These are phyloP conservation scores for Neckera pumila DNA, from an alignment of 225 moss, liverwort and hornwort genomes.

Conservation along the genomic window DNA sequence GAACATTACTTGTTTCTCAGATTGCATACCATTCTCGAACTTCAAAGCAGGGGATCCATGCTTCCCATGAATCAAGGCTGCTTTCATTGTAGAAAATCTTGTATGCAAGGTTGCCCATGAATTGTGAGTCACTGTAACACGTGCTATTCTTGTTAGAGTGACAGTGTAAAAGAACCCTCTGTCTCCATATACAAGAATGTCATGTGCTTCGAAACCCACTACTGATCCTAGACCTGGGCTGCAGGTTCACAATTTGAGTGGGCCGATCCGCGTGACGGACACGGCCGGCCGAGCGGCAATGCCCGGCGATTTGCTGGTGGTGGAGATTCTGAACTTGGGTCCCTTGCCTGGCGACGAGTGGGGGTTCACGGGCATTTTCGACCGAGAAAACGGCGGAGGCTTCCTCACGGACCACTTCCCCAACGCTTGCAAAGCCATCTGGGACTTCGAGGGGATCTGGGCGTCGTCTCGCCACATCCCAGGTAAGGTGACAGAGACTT, in stretches of 20 bases:
- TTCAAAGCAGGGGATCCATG: too few relatives aligned
- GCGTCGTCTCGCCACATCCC: slow-evolving; percentile 80
- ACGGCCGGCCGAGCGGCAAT: slow-evolving; percentile 34
- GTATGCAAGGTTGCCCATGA: not conserved
- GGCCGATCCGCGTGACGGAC: slow-evolving; percentile 68
- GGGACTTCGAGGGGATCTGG: slow-evolving; percentile 85
- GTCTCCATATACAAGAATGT: not conserved
- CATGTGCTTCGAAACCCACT: not conserved
- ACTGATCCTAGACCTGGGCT: not conserved
- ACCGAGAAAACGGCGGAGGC: slow-evolving; percentile 83
- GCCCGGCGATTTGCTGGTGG: slow-evolving; percentile 70
- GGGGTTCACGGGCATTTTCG: slow-evolving; percentile 81
- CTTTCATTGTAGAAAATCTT: not conserved
- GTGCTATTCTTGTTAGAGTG: not conserved
- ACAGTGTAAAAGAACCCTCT: not conserved
- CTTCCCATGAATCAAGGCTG: not conserved
- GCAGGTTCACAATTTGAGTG: slow-evolving; percentile 80
- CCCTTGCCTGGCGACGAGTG: slow-evolving; percentile 74
- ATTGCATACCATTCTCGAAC: not conserved
- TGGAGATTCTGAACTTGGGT: slow-evolving; percentile 79
- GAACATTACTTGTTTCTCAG: not conserved
- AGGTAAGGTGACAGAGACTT: slow-evolving; percentile 11
- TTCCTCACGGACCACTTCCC: slow-evolving; percentile 91
- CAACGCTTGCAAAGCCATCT: slow-evolving; percentile 74
- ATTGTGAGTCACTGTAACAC: not conserved